Evolutionary conservation across 345 rosid genomes (phyloP).

Genomic region (Excoecaria agallocha): DNA sequence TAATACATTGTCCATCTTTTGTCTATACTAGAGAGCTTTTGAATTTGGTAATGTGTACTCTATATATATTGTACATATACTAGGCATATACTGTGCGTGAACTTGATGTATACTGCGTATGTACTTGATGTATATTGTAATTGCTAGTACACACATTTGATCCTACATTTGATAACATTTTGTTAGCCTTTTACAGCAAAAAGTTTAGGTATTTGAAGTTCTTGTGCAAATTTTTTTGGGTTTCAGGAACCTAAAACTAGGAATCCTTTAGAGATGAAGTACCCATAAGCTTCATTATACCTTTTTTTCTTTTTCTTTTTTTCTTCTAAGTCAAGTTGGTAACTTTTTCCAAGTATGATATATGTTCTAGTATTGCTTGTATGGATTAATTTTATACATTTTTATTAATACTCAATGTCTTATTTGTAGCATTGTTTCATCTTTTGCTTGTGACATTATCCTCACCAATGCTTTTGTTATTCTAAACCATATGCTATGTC

Average conservation of each 20-base stretch:
- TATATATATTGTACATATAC: no score
- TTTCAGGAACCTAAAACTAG: constrained; percentile 73
- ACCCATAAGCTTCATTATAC: constrained; percentile 55
- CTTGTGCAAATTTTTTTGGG: neutral
- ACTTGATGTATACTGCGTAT: no score
- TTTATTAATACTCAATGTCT: neutral
- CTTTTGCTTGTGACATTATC: constrained; percentile 3
- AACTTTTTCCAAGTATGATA: neutral
- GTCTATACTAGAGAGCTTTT: neutral
- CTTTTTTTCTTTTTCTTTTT: no score
- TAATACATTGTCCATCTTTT: neutral
- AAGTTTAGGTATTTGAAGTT: no score
- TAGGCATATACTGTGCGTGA: no score
- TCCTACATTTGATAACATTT: no score
- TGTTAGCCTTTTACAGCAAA: no score
- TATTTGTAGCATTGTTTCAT: constrained; percentile 1
- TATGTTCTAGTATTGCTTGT: neutral
- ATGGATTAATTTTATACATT: neutral
- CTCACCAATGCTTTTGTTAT: neutral
- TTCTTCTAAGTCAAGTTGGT: no score
- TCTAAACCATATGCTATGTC: no score
- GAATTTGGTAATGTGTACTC: no score
- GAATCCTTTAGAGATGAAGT: constrained; percentile 82
- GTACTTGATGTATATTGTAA: no score
- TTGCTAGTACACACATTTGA: no score